Evolutionary conservation across 805 yeast species (phyloP), one percentile per base, ranked within the genome.

Genomic region (Saccharomycopsis fermentans): DNA sequence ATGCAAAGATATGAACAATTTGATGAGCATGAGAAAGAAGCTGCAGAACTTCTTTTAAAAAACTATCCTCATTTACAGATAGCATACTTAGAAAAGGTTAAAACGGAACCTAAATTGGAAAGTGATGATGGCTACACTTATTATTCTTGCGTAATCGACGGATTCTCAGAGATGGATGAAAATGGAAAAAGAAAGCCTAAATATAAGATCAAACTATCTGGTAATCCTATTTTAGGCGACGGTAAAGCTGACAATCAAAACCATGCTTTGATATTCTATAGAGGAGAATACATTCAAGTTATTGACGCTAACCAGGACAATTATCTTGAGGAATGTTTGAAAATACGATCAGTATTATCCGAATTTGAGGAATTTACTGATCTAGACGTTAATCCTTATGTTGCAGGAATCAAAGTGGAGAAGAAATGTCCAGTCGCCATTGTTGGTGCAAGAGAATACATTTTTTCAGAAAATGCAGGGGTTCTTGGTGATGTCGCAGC

Each of bases 51-150:
- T 67, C 79, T 89, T 68, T 75, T 89, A 63, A 78, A 90, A 71
- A 90, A 91, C 60, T 87, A 87, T 69, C 96, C 96, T 26, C 90
- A 86, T 66, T 75, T 88, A 66, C 89, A 84, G 70, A 90, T 92
- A 73, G 96, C 97, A 58, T 92, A 90, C 77, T 79, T 92, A 67
- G 97, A 92, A 67, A 96, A 91, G 77, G 96, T 88, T 72, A 73
- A 81, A 65, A 12, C 32, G 11, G 97, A 91, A 67, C 96, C 90
- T 76, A 96, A 87, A 72, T 87, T 96, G 61, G 87, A 89, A 63
- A 73, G 81, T 65, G 78, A 77, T 60, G 86, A 80, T 61, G 87
- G 83, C 67, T 81, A 84, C 70, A 77, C 83, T 69, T 84, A 83
- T 65, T 87, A 79, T 71, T 85, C 92, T 58, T 85, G 89, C 63